Percentiles rank a stretch among this genome's conserved stretches.
These are phyloP conservation scores for Gonapodya sp. DNA, from an alignment of 192 early-diverging fungal species.

Conservation along the genomic window DNA sequence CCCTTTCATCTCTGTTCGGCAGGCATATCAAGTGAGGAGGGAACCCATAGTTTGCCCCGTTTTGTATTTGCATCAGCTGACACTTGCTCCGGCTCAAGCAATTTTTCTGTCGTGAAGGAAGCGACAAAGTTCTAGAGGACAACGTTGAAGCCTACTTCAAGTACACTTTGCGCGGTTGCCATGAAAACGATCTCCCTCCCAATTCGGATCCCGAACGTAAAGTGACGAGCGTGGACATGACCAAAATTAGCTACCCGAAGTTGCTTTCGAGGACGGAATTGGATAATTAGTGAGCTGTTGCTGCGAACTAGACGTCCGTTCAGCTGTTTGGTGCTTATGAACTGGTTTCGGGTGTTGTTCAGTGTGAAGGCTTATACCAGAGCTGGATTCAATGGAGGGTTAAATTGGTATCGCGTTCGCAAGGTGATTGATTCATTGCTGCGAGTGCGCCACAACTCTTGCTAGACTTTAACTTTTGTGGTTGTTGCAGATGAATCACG, in stretches of 20 bases:
- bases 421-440: not conserved
- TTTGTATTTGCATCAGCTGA: too few relatives aligned
- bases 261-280: not conserved
- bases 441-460: not conserved
- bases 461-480: not conserved
- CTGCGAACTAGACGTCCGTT: too few relatives aligned
- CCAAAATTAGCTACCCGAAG: not conserved
- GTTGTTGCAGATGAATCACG: not conserved
- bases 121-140: slow-evolving; percentile 2
- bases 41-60: too few relatives aligned
- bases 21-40: not conserved
- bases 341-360: too few relatives aligned
- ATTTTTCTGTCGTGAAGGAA: not conserved
- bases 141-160: slow-evolving; percentile 4
- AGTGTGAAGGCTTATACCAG: slow-evolving; percentile 5
- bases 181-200: not conserved
- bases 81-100: not conserved
- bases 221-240: not conserved
- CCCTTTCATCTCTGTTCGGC: not conserved
- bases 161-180: not conserved
- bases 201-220: not conserved
- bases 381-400: not conserved
- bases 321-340: too few relatives aligned
- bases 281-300: not conserved
- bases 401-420: not conserved